A percentile compares a stretch with the other conserved stretches of the same genome.
These are phyloP conservation scores for Cajanus cajan DNA, from an alignment of 306 rosid genomes.

Conservation along the genomic window DNA sequence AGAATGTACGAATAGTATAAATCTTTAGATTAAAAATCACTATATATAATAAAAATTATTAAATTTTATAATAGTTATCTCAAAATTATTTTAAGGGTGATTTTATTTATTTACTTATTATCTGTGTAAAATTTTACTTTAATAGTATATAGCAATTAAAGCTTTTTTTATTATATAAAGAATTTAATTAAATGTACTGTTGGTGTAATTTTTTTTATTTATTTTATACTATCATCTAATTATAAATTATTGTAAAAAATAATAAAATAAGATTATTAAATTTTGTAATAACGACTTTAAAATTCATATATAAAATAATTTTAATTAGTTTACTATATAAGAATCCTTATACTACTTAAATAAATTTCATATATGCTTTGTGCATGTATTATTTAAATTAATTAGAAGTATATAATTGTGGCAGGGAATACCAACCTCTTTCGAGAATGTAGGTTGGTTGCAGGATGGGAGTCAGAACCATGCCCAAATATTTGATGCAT, in stretches of 20 bases:
- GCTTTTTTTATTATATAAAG: neutral
- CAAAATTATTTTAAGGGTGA: neutral
- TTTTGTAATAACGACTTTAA: neutral
- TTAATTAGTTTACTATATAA: neutral
- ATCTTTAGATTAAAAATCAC: neutral
- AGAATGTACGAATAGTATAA: neutral
- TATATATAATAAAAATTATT: too few species aligned
- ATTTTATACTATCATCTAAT: too few species aligned
- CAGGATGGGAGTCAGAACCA: slow-evolving; percentile 50
- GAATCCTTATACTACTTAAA: neutral
- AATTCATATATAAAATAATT: neutral
- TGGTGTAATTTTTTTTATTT: too few species aligned
- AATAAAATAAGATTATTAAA: too few species aligned
- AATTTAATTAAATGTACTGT: neutral
- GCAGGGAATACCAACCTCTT: slow-evolving; percentile 51
- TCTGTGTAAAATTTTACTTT: neutral
- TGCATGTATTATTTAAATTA: neutral
- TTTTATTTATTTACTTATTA: neutral
- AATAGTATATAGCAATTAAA: neutral
- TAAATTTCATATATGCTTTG: too few species aligned
- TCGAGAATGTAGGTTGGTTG: slow-evolving; percentile 63
- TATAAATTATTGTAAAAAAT: too few species aligned
- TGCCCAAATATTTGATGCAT: slow-evolving; percentile 48
- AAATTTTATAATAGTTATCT: neutral
- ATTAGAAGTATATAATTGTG: slow-evolving; percentile 15